A percentile compares a stretch with the other conserved stretches of the same genome.
Evolutionary conservation across 1,139 yeast genomes (phyloP).

Genomic region (Zygotorulaspora mrakii): DNA sequence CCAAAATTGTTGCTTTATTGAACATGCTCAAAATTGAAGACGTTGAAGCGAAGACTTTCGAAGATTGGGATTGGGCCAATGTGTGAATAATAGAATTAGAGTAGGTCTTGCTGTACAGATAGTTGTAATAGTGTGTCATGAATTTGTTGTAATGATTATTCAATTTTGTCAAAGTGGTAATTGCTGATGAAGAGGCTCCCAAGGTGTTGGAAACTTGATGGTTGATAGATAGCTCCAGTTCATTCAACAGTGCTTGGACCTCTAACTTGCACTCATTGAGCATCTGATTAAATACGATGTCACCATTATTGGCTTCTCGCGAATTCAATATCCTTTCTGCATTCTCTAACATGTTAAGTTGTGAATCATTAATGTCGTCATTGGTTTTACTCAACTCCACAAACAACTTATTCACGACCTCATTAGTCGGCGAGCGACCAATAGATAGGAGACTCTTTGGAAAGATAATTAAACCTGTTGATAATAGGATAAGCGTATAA

Average conservation of each 20-base stretch:
- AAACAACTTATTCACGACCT: slow-evolving; percentile 26
- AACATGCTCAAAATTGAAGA: slow-evolving; percentile 10
- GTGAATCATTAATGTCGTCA: slow-evolving; percentile 34
- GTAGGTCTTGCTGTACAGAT: slow-evolving; percentile 26
- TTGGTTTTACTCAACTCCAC: slow-evolving; percentile 33
- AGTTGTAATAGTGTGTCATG: slow-evolving; percentile 32
- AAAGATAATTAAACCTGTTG: slow-evolving; percentile 31
- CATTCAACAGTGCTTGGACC: slow-evolving; percentile 24
- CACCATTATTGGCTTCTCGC: slow-evolving; percentile 22
- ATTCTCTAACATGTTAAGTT: slow-evolving; percentile 28
- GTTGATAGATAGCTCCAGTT: slow-evolving; percentile 17
- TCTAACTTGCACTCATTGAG: slow-evolving; percentile 30
- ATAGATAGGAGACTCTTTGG: slow-evolving; percentile 28
- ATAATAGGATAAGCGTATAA: slow-evolving; percentile 30
- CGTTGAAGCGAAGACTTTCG: slow-evolving; percentile 8
- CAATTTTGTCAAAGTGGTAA: slow-evolving; percentile 24
- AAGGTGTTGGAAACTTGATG: slow-evolving; percentile 8
- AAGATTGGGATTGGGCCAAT: slow-evolving; percentile 27
- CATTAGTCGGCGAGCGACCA: slow-evolving; percentile 15
- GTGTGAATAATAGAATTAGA: slow-evolving; percentile 32
- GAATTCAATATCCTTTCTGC: slow-evolving; percentile 29
- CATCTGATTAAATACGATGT: slow-evolving; percentile 26
- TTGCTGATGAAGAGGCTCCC: slow-evolving; percentile 14
- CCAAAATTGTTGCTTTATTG: slow-evolving; percentile 10
- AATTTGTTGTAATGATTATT: slow-evolving; percentile 32